Evolutionary conservation across 495 filamentous ascomycete species (phyloP), one percentile per base, ranked within the genome.

Genomic region (Penicillium antarcticum): DNA sequence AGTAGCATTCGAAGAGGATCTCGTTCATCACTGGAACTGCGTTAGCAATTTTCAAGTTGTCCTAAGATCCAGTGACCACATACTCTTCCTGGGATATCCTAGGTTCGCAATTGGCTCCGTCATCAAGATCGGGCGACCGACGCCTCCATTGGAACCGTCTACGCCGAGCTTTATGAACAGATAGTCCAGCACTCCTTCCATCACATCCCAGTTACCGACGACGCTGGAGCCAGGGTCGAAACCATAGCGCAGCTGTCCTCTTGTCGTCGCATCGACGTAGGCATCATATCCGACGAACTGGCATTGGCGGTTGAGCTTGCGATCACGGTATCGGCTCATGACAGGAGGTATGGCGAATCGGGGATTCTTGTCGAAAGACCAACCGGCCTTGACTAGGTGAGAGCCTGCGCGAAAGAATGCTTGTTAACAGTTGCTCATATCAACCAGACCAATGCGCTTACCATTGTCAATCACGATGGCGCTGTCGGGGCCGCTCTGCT

Each of bases 401-500:
- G 94, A 91, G 49, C 94, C 92, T 97, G 56, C 4, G 9, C 32
- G 42, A 42, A 44, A 48, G 11, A 9, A 29, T 13, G n/a, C 14
- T 9, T 2, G 21, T 51, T 43, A 48, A 19, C 3, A 12, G 9
- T 29, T 0, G 36, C 12, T 24, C 18, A 3, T 43, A 9, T n/a
- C 7, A 19, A 33, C 5, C 10, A 6, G 33, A 44, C 29, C 17
- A 11, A 42, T 19, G 23, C 11, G 34, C 57, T 45, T 71, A 96
- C 92, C 94, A 88, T 97, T 98, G 75, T 98, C 94, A 58, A 98
- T 98, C 52, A 98, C 88, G 58, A 98, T 96, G 32, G 92, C 89
- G 41, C 80, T 86, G 26, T 69, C 67, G 41, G 74, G 72, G 47
- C 76, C 77, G 67, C 81, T 89, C 58, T 79, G 77, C 56, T 77